These are phyloP conservation scores for Amanita muscaria DNA, from an alignment of 768 basidiomycete genomes.

Conservation along the genomic window DNA sequence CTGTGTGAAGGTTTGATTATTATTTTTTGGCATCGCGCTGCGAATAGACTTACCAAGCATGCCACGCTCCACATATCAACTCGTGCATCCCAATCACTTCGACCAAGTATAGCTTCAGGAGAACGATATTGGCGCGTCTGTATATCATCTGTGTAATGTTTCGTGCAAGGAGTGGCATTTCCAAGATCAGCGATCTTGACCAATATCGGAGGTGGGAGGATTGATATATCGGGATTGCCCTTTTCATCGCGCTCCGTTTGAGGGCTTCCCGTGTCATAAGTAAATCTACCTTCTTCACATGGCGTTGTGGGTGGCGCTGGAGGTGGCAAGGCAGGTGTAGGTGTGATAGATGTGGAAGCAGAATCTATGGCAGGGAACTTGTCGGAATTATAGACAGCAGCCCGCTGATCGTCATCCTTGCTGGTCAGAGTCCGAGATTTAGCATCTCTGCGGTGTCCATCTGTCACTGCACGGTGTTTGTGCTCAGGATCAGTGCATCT, in stretches of 20 bases:
- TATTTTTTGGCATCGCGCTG: background rate
- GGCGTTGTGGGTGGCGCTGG: conserved; percentile 23
- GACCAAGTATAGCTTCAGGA: conserved; percentile 89
- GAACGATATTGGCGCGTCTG: conserved; percentile 95
- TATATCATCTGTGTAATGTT: conserved; percentile 91
- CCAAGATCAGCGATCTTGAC: conserved; percentile 94
- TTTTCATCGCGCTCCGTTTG: background rate
- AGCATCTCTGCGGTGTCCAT: conserved; percentile 13
- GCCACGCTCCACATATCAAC: conserved; percentile 91
- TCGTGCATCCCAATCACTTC: conserved; percentile 75
- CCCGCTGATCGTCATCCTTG: background rate
- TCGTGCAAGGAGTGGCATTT: conserved; percentile 85
- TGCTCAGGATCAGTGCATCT: conserved; percentile 18
- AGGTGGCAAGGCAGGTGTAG: conserved; percentile 19
- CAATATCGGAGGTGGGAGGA: conserved; percentile 41
- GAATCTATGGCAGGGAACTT: conserved; percentile 7
- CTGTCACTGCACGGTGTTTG: conserved; percentile 11
- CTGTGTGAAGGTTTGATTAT: conserved; percentile 23
- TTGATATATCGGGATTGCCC: background rate
- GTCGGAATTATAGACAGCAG: conserved; percentile 13
- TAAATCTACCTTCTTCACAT: background rate
- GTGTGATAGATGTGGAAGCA: conserved; percentile 19
- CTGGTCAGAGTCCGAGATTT: conserved; percentile 13
- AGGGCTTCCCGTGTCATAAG: background rate
- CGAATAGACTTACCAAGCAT: conserved; percentile 51